Evolutionary conservation across 2,329 filamentous ascomycete species (phyloP), one percentile per base, ranked within the genome.

Genomic region (Pyrenophora graminea): DNA sequence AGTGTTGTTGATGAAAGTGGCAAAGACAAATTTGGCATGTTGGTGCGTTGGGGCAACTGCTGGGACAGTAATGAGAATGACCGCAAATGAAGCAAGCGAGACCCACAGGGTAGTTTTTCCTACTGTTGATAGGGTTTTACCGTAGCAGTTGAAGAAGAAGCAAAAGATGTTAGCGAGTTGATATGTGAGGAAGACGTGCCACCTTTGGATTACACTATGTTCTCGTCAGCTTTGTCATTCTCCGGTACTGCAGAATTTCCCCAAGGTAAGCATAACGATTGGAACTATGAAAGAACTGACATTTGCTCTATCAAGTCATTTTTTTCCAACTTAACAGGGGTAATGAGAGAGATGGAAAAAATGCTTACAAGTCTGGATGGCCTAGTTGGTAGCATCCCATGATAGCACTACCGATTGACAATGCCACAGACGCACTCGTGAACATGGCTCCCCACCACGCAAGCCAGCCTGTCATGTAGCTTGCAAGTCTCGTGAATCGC

Each of bases 361-460:
- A 21, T 18, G 39, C 78, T 70, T 70, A 82, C 80, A 82, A 77
- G 40, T 78, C 75, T 7, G 80, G 79, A 69, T 83, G 78, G 10
- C 72, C 69, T 47, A 83, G 62, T 57, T 81, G 78, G 66, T 76
- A 82, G 62, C 80, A 81, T 19, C 81, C 81, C 37, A 82, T 76
- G 33, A 76, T 58, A 2, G 76, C 80, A 57, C 73, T 74, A 4
- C 75, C 79, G 44, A 81, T 67, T 40, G 76, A 76, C 39, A 82
- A 62, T 3, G 79, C 77, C 15, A 82, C 78, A 66, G 78, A 80
- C 15, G 81, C 80, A 57, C 72, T 78, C 6, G 80, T 82, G 55
- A 82, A 83, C 46, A 83, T 76, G 18, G 76, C 74, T 13, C 80
- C 80, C n/a, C 79, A 77, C 74, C 79, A 83, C 2, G 79, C 79